Base-by-base conservation (phyloP, 306 rosid genomes). In the Quercus glauca region DNA sequence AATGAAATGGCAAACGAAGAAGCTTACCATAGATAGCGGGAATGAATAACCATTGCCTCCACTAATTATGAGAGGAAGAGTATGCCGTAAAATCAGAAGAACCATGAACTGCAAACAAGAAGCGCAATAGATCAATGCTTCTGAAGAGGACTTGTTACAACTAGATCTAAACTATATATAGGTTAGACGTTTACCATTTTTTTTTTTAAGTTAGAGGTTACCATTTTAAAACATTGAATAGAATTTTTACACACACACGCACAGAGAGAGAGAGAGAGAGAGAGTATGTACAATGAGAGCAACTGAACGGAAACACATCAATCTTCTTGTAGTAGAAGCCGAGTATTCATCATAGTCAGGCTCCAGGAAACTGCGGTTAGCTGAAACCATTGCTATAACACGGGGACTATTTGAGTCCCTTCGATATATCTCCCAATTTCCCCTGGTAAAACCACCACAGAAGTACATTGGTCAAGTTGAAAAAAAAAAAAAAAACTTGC, bases 381-480 rank as follows among this genome's bases (percentile, higher is more conserved):
- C 76, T n/a, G 99, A 86, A 84, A 90, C 97, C 97, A 91, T 91
- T 77, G 94, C 88, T 80, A 96, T 92, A 77, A 88, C 82, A 33
- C 87, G 93, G 57, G 98, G 82, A 75, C 90, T 89, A 23, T 88
- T 89, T 64, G 86, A 79, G 82, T 90, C 92, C 77, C 97, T 90
- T 82, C 98, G 83, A 2, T 96, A 78, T 75, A 90, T 88, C 87
- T 96, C 99, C 99, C 99, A 93, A 79, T 96, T 91, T 77, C 98
- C 98, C 87, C 99, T 96, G 84, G 80, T 21, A 87, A 58, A 52
- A 51, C 60, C 77, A 83, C 26, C 78, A 79, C 4, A 5, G 14
- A 56, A 74, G 65, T 65, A 55, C n/a, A 67, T 77, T 67, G 73
- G 18, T 55, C 13, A 81, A 33, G 71, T 65, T 26, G 56, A 33